Evolutionary conservation across 164 flowering plant genomes (phyloP).

Genomic region (Sedum album): DNA sequence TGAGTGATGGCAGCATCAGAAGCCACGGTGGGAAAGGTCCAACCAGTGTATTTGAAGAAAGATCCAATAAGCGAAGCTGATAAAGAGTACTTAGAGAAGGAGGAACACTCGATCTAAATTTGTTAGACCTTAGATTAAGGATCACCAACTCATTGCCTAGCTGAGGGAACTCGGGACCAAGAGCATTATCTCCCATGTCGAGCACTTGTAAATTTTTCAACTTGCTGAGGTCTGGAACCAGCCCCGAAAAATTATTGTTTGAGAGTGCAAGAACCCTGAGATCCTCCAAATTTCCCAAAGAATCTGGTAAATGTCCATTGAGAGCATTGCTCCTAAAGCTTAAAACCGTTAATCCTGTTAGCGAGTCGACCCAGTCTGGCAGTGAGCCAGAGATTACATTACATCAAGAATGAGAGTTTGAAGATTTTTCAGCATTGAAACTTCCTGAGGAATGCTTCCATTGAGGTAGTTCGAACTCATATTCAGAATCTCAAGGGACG

Average conservation of each 20-base stretch:
- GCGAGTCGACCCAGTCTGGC: constrained; percentile 47
- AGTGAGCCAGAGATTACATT: constrained; percentile 59
- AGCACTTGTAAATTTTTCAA: constrained; percentile 85
- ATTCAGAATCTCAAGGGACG: constrained; percentile 76
- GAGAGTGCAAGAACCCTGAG: constrained; percentile 72
- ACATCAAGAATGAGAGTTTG: constrained; percentile 71
- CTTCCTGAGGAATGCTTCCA: constrained; percentile 53
- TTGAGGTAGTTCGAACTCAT: constrained; percentile 69
- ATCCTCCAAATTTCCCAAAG: constrained; percentile 40
- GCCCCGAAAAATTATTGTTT: constrained; percentile 55
- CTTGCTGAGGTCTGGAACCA: constrained; percentile 71
- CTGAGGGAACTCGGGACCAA: constrained; percentile 73
- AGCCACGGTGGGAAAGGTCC: constrained; percentile 67
- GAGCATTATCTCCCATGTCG: constrained; percentile 57
- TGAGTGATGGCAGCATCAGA: constrained; percentile 68
- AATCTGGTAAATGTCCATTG: constrained; percentile 52
- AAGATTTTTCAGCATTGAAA: constrained; percentile 42
- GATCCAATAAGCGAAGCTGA: constrained; percentile 64
- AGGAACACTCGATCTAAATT: constrained; percentile 60
- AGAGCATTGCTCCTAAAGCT: constrained; percentile 69
- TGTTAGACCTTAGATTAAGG: constrained; percentile 62
- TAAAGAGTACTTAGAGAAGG: constrained; percentile 45
- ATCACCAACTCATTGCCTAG: constrained; percentile 49
- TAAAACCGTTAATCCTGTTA: constrained; percentile 53
- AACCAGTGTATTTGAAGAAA: constrained; percentile 68